Evolutionary conservation across 306 rosid species (phyloP).

Genomic region (Vachellia pachyceras): DNA sequence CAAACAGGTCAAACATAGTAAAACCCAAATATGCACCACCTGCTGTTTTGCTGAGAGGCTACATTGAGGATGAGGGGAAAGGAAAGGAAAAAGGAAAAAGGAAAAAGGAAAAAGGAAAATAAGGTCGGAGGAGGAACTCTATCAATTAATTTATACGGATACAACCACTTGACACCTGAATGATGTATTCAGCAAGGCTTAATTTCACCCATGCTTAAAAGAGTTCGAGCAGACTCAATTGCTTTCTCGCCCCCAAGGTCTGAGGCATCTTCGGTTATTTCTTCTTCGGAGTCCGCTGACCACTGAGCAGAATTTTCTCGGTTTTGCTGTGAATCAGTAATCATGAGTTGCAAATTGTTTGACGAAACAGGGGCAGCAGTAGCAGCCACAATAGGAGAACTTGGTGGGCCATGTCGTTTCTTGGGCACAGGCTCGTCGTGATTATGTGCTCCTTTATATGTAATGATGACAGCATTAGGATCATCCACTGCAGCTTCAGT

Average conservation of each 20-base stretch:
- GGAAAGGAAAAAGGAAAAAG: too few relatives aligned
- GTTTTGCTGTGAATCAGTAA: slow-evolving; percentile 47
- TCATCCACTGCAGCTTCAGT: slow-evolving; percentile 76
- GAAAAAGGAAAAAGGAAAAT: neutral
- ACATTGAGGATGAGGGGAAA: neutral
- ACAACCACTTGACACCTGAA: slow-evolving; percentile 48
- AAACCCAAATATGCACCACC: slow-evolving; percentile 48
- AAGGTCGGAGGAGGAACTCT: slow-evolving; percentile 42
- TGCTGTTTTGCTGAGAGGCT: slow-evolving; percentile 41
- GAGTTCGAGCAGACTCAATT: slow-evolving; percentile 94
- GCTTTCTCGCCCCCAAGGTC: slow-evolving; percentile 98
- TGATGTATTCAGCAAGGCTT: slow-evolving; percentile 77
- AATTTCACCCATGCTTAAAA: slow-evolving; percentile 98
- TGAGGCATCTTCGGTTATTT: slow-evolving; percentile 84
- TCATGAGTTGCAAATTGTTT: slow-evolving; percentile 57
- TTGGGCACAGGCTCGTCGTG: slow-evolving; percentile 97
- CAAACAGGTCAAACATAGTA: slow-evolving; percentile 34
- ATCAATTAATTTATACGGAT: slow-evolving; percentile 50
- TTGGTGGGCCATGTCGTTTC: slow-evolving; percentile 87
- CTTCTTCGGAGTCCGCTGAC: slow-evolving; percentile 87
- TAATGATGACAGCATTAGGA: slow-evolving; percentile 71
- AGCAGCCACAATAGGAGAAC: slow-evolving; percentile 84
- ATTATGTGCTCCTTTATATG: slow-evolving; percentile 93
- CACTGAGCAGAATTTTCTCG: slow-evolving; percentile 62
- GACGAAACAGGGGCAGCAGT: slow-evolving; percentile 81